Base-by-base conservation (phyloP, 2,329 filamentous ascomycete genomes). In the Pezicula neosporulosa region DNA sequence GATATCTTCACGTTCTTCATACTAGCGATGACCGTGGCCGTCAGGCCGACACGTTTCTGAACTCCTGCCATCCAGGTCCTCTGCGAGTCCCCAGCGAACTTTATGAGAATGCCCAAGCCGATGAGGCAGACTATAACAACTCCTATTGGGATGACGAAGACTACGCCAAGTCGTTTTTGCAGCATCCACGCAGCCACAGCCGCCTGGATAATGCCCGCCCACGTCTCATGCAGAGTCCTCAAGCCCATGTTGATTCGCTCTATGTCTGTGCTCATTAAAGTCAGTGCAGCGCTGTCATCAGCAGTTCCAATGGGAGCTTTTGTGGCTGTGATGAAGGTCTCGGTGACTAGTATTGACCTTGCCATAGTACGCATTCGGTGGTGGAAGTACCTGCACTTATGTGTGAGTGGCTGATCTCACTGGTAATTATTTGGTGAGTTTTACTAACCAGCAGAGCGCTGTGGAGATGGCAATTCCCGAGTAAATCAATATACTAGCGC, bases 321-420 rank as follows among this genome's bases (percentile, higher is more conserved):
- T 1, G 72, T 52, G 0, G 73, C 74, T 58, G 76, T 76, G 21
- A 70, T 69, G 57, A 77, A 82, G 2, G 82, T 71, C 56, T 78
- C 65, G 0, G 74, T 72, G 21, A 74, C 65, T 3, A 77, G 59
- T 0, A 63, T 66, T 6, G 69, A 70, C 38, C 74, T 64, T 6
- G 71, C 59, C 68, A 75, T 72, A 13, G 69, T 71, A 18, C 73
- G 70, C 9, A 63, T 61, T 3, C 72, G 70, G 50, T 75, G 58
- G 46, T 63, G 63, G 19, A 53, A 28, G 47, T 59, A 58, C 57
- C 48, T 37, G 35, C 13, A 37, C 35, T 37, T 37, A 37, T 37
- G 35, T 37, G 13, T 37, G 16, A 48, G 46, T 47, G 41, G 6
- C 12, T 6, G 24, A 12, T 33, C 24, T 49, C 15, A 10, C 7